Conservation (phyloP, 2,329 filamentous ascomycete genomes). For the Ascochyta fabae region DNA sequence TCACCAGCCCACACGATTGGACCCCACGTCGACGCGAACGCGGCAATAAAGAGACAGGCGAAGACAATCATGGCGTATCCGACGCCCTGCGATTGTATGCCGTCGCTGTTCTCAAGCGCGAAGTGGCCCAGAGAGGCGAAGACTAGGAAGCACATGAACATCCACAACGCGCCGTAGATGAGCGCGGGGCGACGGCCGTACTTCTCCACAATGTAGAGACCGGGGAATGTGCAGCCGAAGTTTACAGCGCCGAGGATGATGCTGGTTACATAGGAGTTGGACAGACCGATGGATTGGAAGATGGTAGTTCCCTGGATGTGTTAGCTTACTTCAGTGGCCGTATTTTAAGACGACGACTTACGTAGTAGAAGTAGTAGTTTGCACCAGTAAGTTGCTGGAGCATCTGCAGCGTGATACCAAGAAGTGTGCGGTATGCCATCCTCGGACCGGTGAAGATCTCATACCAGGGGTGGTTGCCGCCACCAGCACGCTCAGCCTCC, state of each 20-base stretch:
- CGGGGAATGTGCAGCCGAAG: constrained; percentile 56
- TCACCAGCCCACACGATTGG: constrained; percentile 70
- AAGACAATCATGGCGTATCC: constrained; percentile 71
- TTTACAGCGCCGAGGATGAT: constrained; percentile 59
- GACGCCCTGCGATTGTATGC: constrained; percentile 49
- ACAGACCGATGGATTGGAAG: constrained; percentile 51
- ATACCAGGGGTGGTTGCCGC: constrained; percentile 52
- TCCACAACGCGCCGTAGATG: constrained; percentile 55
- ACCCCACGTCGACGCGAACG: constrained; percentile 73
- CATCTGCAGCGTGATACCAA: constrained; percentile 68
- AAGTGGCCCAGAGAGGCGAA: constrained; percentile 57
- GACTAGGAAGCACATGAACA: constrained; percentile 65
- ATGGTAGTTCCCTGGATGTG: constrained; percentile 54
- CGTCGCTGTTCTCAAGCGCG: constrained; percentile 43
- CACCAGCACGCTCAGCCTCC: constrained; percentile 57
- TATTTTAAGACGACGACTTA: not conserved
- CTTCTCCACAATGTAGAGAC: constrained; percentile 56
- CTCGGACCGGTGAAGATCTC: constrained; percentile 70
- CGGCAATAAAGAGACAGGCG: constrained; percentile 71
- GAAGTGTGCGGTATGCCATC: constrained; percentile 68
- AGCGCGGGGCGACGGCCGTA: constrained; percentile 55
- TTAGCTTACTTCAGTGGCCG: not conserved
- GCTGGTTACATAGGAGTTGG: constrained; percentile 54
- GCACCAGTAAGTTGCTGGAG: constrained; percentile 73
- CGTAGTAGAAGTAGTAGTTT: constrained; percentile 63